Evolutionary conservation across 2,329 filamentous ascomycete genomes (phyloP), one percentile per base, ranked within the genome.

Genomic region (Aspergillus sp.): DNA sequence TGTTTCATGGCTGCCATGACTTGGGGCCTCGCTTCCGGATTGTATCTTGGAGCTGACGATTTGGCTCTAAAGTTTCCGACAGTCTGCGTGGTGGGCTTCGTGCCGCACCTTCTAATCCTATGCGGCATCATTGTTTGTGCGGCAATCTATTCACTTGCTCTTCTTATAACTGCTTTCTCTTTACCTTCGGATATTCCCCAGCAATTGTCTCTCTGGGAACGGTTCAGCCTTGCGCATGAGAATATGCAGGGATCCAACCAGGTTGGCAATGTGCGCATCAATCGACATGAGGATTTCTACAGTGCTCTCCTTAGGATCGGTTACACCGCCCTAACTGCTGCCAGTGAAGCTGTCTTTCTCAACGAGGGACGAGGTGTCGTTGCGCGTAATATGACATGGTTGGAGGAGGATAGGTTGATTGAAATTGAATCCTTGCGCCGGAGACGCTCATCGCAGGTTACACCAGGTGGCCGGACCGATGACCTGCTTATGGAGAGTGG

Each of bases 221-320:
- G 91, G 47, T 78, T 96, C 24, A 70, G 76, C 1, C 81, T 84
- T 50, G 93, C 93, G 0, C 91, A 96, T 68, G 85, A 85, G 49
- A 98, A 98, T 65, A 89, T 98, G 82, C 93, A 97, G 74, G 93
- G 93, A 2, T 95, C 95, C 58, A 86, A 93, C 3, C 92, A 95
- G 12, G 82, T 97, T 21, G 89, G 90, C 1, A 88, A 89, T 40
- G 85, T 97, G 39, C 86, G 88, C 12, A 85, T 98, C 55, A 90
- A 88, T 44, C 87, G 90, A 79, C 87, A 91, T 55, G 96, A 98
- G 80, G 95, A 99, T 71, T 97, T 98, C 70, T 99, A 98, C 72
- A 96, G 92, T 0, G 90, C 91, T 0, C 80, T 98, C 4, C 81
- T 98, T 3, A 88, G 93, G 59, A 86, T 91, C 37, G 95, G 95